A percentile compares a stretch with the other conserved stretches of the same genome.
Evolutionary conservation across 192 early-diverging fungal species (phyloP).

Genomic region (Gryganskiella cystojenkinii): DNA sequence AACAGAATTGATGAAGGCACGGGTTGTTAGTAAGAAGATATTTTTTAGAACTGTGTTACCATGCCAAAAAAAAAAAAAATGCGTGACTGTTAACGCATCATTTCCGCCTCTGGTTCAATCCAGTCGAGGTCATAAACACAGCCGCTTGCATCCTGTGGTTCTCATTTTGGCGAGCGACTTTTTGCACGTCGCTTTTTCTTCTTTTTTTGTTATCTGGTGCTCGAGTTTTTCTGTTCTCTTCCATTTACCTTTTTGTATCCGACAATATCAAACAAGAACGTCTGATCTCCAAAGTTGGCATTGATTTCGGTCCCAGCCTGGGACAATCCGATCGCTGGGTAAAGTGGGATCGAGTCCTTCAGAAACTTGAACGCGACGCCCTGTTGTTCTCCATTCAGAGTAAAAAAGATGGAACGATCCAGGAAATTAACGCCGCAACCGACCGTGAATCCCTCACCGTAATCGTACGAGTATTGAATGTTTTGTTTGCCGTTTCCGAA

Average conservation of each 20-base stretch:
- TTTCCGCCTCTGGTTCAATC: neutral
- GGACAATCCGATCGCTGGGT: slow-evolving; percentile 48
- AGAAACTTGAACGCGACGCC: slow-evolving; percentile 45
- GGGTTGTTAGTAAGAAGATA: too few relatives aligned
- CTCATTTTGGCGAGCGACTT: too few relatives aligned
- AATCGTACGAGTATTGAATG: slow-evolving; percentile 24
- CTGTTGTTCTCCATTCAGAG: slow-evolving; percentile 37
- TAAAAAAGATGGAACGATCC: slow-evolving; percentile 36
- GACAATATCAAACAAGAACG: slow-evolving; percentile 48
- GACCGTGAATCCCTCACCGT: slow-evolving; percentile 28
- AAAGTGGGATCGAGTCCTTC: slow-evolving; percentile 42
- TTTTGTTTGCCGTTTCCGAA: slow-evolving; percentile 49
- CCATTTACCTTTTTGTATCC: slow-evolving; percentile 44
- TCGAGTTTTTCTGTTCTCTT: neutral
- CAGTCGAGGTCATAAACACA: too few relatives aligned
- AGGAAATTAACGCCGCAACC: slow-evolving; percentile 51
- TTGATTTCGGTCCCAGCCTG: slow-evolving; percentile 50
- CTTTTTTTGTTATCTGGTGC: too few relatives aligned
- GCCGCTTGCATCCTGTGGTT: too few relatives aligned
- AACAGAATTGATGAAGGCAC: too few relatives aligned
- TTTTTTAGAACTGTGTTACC: too few relatives aligned
- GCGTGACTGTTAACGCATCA: too few relatives aligned
- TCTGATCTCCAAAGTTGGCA: slow-evolving; percentile 54
- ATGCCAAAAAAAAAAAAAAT: neutral
- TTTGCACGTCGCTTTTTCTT: too few relatives aligned